Percentiles rank a stretch among this genome's conserved stretches.
These are phyloP conservation scores for Entoloma clypeatum DNA, from an alignment of 1,284 basidiomycete species.

Conservation along the genomic window DNA sequence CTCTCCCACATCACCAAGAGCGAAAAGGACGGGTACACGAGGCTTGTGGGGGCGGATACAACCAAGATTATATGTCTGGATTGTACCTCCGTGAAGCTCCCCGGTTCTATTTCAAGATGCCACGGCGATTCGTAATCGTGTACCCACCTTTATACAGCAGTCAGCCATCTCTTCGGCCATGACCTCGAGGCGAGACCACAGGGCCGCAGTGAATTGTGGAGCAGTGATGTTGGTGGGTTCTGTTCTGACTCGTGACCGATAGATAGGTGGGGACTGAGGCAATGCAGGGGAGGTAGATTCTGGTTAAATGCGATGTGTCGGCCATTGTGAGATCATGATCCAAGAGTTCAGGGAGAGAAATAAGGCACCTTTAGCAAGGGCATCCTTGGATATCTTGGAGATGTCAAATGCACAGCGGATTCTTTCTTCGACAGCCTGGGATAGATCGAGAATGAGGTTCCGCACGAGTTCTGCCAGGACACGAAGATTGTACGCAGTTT, in stretches of 20 bases:
- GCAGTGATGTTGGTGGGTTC: slow-evolving; percentile 82
- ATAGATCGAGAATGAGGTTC: slow-evolving; percentile 76
- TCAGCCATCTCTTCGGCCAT: slow-evolving; percentile 88
- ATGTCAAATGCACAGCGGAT: slow-evolving; percentile 85
- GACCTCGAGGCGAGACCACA: slow-evolving; percentile 81
- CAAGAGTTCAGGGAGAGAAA: slow-evolving; percentile 8
- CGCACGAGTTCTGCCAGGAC: slow-evolving; percentile 82
- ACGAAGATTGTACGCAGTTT: slow-evolving; percentile 91
- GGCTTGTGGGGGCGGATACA: no score
- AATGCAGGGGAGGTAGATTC: slow-evolving; percentile 28
- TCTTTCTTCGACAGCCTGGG: slow-evolving; percentile 78
- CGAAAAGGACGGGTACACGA: no score
- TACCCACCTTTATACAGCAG: slow-evolving; percentile 81
- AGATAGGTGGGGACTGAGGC: slow-evolving; percentile 42
- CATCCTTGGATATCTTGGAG: slow-evolving; percentile 79
- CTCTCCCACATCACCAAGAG: no score
- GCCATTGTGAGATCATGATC: slow-evolving; percentile 2
- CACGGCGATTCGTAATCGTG: no score
- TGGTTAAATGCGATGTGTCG: slow-evolving; percentile 33
- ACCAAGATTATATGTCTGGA: no score
- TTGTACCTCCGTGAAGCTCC: no score
- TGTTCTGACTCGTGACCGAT: slow-evolving; percentile 77
- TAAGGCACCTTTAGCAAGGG: slow-evolving; percentile 63
- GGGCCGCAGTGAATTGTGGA: slow-evolving; percentile 74
- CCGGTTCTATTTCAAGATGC: no score